phyloP scores from a whole-genome alignment of 192 early-diverging fungal genomes.

The Funneliformis geosporum region DNA sequence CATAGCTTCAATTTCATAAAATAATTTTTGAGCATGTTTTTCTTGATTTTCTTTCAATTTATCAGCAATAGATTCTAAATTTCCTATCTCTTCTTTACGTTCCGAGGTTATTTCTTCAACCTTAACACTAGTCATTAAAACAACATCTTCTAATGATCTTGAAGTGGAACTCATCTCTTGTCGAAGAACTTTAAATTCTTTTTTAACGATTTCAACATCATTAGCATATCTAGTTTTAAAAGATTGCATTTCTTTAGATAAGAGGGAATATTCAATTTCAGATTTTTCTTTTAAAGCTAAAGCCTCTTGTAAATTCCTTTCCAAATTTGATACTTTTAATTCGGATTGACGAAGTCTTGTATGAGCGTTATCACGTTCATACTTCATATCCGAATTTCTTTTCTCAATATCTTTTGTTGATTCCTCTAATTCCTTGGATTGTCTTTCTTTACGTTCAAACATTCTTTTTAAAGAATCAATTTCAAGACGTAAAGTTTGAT shows the following conservation, averaged over 20 bases:
- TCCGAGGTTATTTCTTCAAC: slow-evolving; percentile 30
- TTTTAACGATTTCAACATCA: slow-evolving; percentile 28
- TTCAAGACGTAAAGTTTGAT: slow-evolving; percentile 25
- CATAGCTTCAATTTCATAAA: slow-evolving; percentile 23
- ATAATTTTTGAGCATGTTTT: slow-evolving; percentile 28
- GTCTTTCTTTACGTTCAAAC: slow-evolving; percentile 31
- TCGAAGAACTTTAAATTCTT: slow-evolving; percentile 26
- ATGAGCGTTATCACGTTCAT: slow-evolving; percentile 31
- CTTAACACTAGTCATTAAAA: slow-evolving; percentile 24
- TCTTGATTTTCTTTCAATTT: slow-evolving; percentile 34
- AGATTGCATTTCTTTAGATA: slow-evolving; percentile 31
- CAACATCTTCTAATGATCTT: slow-evolving; percentile 27
- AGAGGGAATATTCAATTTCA: slow-evolving; percentile 27
- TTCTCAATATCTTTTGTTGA: slow-evolving; percentile 16
- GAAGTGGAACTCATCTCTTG: slow-evolving; percentile 24
- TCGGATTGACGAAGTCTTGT: slow-evolving; percentile 30
- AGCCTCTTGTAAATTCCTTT: slow-evolving; percentile 26
- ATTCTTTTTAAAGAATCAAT: slow-evolving; percentile 32
- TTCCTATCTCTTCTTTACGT: slow-evolving; percentile 8
- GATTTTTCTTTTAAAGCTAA: slow-evolving; percentile 29
- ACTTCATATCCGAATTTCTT: slow-evolving; percentile 31
- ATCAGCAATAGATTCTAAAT: slow-evolving; percentile 13
- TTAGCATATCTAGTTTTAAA: slow-evolving; percentile 26
- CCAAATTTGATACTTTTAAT: slow-evolving; percentile 29
- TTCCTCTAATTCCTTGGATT: slow-evolving; percentile 28